Evolutionary conservation across 805 yeast genomes (phyloP).

Genomic region (Pichia manshurica): DNA sequence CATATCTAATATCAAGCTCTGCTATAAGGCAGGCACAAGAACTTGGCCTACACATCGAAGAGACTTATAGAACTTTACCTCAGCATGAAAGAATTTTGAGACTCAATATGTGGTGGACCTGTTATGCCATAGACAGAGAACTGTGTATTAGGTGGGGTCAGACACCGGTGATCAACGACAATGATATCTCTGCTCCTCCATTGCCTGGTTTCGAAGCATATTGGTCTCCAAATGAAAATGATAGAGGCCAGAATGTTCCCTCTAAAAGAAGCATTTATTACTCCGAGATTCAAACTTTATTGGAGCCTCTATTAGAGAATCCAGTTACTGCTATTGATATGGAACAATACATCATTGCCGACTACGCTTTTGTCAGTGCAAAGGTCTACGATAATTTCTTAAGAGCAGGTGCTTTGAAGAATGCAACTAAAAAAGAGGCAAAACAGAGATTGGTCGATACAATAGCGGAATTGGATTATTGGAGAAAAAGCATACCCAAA

Average conservation of each 20-base stretch:
- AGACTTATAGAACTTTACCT: conserved; percentile 34
- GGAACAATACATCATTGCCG: conserved; percentile 18
- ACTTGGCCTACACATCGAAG: conserved; percentile 50
- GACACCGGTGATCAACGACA: conserved; percentile 40
- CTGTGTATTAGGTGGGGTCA: conserved; percentile 42
- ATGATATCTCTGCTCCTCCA: conserved; percentile 34
- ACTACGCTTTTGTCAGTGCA: conserved; percentile 24
- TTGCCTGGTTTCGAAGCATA: conserved; percentile 20
- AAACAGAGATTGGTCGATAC: conserved; percentile 12
- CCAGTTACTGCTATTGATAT: neutral
- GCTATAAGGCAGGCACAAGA: conserved; percentile 52
- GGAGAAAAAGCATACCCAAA: conserved; percentile 27
- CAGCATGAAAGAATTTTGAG: conserved; percentile 34
- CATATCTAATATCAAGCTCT: conserved; percentile 37
- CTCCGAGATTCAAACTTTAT: conserved; percentile 8
- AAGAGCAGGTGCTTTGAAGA: conserved; percentile 24
- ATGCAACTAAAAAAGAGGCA: conserved; percentile 18
- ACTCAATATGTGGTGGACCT: conserved; percentile 43
- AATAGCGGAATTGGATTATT: conserved; percentile 24
- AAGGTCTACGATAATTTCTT: conserved; percentile 25
- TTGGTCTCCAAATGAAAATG: conserved; percentile 17
- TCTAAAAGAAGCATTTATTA: conserved; percentile 7
- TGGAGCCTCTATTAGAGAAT: conserved; percentile 10
- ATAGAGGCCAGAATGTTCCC: neutral
- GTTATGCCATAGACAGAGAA: conserved; percentile 43